Percentiles rank a stretch among this genome's conserved stretches.
These are phyloP conservation scores for Endoconidiophora laricicola DNA, from an alignment of 2,329 filamentous ascomycete species.

Conservation along the genomic window DNA sequence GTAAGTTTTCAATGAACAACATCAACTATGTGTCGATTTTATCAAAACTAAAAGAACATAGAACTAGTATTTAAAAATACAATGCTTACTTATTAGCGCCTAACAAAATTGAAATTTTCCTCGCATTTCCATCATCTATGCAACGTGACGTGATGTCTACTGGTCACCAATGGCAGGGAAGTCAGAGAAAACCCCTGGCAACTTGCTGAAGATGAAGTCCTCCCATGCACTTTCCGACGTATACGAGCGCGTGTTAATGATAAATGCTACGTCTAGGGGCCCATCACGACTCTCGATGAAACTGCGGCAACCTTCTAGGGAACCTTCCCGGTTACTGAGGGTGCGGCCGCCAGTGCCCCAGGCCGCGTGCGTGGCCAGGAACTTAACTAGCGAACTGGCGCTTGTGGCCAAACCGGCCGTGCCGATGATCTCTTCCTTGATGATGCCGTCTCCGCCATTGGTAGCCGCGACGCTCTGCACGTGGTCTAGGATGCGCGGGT, in stretches of 20 bases:
- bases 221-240: neutral
- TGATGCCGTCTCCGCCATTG: constrained; percentile 13
- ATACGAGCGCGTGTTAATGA: constrained; percentile 7
- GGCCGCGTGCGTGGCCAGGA: constrained; percentile 13
- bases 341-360: constrained; percentile 5
- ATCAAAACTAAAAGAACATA: no score
- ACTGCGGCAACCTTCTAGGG: neutral
- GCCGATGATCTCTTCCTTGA: constrained; percentile 13
- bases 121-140: no score
- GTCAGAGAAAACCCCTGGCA: neutral
- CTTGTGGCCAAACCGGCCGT: constrained; percentile 12
- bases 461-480: neutral
- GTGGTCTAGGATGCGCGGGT: constrained; percentile 7
- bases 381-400: constrained; percentile 9
- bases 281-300: neutral
- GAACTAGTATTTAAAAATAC: no score
- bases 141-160: no score
- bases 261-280: constrained; percentile 2
- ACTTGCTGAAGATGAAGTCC: neutral
- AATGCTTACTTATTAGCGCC: no score
- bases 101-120: no score
- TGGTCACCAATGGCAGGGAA: neutral
- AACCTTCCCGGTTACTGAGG: neutral
- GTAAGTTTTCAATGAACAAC: no score
- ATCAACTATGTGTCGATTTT: no score